Percentiles rank a stretch among this genome's conserved stretches.
These are phyloP conservation scores for Erucastrum elatum DNA, from an alignment of 345 rosid genomes.

Conservation along the genomic window DNA sequence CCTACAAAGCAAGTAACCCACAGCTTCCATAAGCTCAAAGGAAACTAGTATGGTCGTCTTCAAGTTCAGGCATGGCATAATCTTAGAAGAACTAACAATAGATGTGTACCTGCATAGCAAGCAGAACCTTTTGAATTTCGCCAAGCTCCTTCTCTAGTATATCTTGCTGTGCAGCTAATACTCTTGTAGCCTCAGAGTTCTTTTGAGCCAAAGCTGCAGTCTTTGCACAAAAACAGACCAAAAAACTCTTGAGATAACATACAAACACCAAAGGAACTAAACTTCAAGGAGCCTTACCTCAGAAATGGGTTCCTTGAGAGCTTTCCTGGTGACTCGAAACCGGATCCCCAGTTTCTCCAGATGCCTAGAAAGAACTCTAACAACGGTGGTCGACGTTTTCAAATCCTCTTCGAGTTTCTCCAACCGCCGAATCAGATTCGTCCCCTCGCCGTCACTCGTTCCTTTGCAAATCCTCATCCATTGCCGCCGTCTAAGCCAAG, in stretches of 20 bases:
- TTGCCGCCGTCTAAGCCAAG: slow-evolving; percentile 72
- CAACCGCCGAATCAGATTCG: slow-evolving; percentile 62
- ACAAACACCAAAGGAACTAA: not conserved
- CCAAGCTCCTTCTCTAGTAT: slow-evolving; percentile 87
- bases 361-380: slow-evolving; percentile 75
- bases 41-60: not conserved
- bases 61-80: not conserved
- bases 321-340: slow-evolving; percentile 72
- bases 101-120: slow-evolving; percentile 84
- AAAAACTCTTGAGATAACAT: slow-evolving; percentile 6
- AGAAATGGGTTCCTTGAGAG: slow-evolving; percentile 75
- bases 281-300: slow-evolving; percentile 54
- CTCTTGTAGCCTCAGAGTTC: slow-evolving; percentile 86
- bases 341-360: slow-evolving; percentile 90
- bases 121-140: slow-evolving; percentile 85
- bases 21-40: slow-evolving; percentile 18
- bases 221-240: slow-evolving; percentile 45
- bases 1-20: slow-evolving; percentile 50
- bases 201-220: slow-evolving; percentile 94
- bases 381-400: slow-evolving; percentile 59
- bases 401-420: slow-evolving; percentile 87
- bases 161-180: slow-evolving; percentile 74
- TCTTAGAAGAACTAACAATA: not conserved
- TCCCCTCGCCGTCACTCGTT: slow-evolving; percentile 38
- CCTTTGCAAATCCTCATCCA: slow-evolving; percentile 63